A percentile compares a stretch with the other conserved stretches of the same genome.
These are phyloP conservation scores for Salvia rosmarinus DNA, from an alignment of 257 asterid species.

Conservation along the genomic window DNA sequence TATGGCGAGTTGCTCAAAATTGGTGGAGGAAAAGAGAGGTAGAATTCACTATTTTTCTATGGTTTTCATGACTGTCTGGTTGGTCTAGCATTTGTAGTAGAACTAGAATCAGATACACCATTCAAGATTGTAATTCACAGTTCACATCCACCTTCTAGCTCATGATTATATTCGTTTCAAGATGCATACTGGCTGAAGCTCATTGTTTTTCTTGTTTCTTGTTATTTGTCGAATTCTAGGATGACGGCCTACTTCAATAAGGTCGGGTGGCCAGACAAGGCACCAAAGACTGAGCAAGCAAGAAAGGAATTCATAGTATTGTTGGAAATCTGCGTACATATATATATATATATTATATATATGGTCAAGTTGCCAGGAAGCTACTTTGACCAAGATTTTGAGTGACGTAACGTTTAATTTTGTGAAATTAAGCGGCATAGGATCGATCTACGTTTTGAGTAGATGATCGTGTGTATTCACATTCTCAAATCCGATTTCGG, in stretches of 20 bases:
- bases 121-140: neutral
- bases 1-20: conserved; percentile 93
- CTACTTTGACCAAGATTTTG: no score
- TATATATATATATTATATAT: no score
- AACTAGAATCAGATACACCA: neutral
- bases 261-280: conserved; percentile 96
- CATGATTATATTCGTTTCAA: neutral
- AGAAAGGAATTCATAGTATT: conserved; percentile 83
- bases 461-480: no score
- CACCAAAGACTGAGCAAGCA: conserved; percentile 79
- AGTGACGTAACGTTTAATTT: no score
- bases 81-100: neutral
- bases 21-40: conserved; percentile 99
- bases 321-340: no score
- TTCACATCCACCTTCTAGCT: neutral
- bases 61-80: neutral
- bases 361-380: no score
- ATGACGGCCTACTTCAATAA: conserved; percentile 95
- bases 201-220: neutral
- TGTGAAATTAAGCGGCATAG: no score
- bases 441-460: no score
- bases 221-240: conserved; percentile 43
- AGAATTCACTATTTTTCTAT: conserved; percentile 10
- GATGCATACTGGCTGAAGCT: conserved; percentile 10
- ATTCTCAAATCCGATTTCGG: no score